phyloP scores from a whole-genome alignment of 106 monocot species.

The Allium sativum region DNA sequence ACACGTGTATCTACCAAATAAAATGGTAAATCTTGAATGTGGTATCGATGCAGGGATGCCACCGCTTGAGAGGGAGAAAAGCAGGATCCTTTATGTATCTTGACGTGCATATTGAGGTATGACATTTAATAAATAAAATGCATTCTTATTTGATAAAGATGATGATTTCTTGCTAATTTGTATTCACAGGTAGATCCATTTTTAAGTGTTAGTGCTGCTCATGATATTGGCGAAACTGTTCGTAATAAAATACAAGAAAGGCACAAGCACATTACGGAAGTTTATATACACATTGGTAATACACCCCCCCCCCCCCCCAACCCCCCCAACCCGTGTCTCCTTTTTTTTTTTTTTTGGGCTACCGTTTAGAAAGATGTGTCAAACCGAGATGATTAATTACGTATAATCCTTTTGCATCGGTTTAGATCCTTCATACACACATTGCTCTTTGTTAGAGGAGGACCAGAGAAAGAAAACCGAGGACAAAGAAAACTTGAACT shows the following conservation, averaged over 20 bases:
- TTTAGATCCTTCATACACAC: slow-evolving; percentile 59
- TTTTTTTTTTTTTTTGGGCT: background rate
- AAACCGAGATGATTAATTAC: background rate
- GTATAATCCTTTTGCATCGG: background rate
- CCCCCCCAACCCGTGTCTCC: too few species aligned
- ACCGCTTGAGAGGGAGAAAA: slow-evolving; percentile 84
- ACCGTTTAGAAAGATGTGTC: background rate
- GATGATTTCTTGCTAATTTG: slow-evolving; percentile 3
- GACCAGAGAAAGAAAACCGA: background rate
- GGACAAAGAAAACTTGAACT: slow-evolving; percentile 10
- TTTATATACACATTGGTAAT: slow-evolving; percentile 93
- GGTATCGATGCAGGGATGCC: slow-evolving; percentile 71
- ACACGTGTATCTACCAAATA: too few species aligned
- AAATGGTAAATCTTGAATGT: background rate
- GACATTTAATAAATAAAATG: background rate
- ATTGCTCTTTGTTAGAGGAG: slow-evolving; percentile 5
- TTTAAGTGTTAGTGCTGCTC: slow-evolving; percentile 81
- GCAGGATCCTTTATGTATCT: slow-evolving; percentile 86
- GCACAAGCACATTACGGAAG: slow-evolving; percentile 70
- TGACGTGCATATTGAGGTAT: slow-evolving; percentile 96
- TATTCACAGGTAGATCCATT: slow-evolving; percentile 87
- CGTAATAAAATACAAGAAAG: slow-evolving; percentile 57
- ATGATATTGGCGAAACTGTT: slow-evolving; percentile 91
- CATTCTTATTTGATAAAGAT: background rate
- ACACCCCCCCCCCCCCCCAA: too few species aligned